Evolutionary conservation across 305 asterid species (phyloP).

Genomic region (Striga hermonthica): DNA sequence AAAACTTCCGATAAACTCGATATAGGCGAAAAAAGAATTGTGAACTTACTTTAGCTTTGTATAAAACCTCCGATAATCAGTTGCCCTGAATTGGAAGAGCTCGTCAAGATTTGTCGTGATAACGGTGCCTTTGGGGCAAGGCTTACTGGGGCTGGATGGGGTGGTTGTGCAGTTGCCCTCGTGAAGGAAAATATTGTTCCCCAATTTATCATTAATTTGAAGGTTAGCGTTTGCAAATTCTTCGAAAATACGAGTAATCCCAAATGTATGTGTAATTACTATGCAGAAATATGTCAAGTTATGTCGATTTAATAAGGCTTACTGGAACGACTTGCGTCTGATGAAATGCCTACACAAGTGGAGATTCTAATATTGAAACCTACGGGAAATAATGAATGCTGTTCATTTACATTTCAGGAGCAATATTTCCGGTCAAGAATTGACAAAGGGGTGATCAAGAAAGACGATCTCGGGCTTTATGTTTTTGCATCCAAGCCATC

Average conservation of each 20-base stretch:
- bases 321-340: no score
- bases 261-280: no score
- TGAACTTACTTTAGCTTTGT: no score
- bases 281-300: no score
- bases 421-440: constrained; percentile 77
- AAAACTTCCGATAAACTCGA: no score
- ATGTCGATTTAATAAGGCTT: no score
- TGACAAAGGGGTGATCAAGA: constrained; percentile 70
- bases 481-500: constrained; percentile 93
- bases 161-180: constrained; percentile 92
- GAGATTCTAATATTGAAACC: no score
- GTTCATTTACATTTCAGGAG: constrained; percentile 43
- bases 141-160: constrained; percentile 99
- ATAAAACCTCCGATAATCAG: constrained; percentile 38
- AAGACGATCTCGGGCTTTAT: constrained; percentile 60
- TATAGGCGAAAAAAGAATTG: no score
- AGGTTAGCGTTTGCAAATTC: constrained; percentile 40
- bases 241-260: no score
- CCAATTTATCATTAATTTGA: constrained; percentile 79
- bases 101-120: constrained; percentile 61
- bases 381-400: background rate
- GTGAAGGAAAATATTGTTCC: constrained; percentile 82
- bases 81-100: constrained; percentile 95
- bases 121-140: constrained; percentile 93
- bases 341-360: no score